phyloP scores from a whole-genome alignment of 495 filamentous ascomycete species.

The Podospora didyma region DNA sequence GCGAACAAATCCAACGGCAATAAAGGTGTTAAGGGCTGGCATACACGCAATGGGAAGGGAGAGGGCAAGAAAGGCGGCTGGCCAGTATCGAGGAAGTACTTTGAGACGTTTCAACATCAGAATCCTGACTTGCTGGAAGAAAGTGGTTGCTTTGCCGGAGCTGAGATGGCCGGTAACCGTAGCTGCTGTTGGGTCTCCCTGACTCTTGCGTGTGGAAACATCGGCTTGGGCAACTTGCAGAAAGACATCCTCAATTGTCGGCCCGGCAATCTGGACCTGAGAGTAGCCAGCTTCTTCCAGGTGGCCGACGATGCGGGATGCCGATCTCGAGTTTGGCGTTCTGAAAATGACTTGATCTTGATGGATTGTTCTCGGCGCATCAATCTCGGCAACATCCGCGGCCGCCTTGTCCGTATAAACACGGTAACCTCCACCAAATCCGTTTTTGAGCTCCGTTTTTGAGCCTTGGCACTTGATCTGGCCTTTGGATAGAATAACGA shows the following conservation, averaged over 20 bases:
- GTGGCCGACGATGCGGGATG: slow-evolving; percentile 55
- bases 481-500: slow-evolving; percentile 69
- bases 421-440: slow-evolving; percentile 67
- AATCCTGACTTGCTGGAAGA: slow-evolving; percentile 13
- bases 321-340: slow-evolving; percentile 55
- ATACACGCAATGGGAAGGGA: slow-evolving; percentile 18
- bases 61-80: slow-evolving; percentile 13
- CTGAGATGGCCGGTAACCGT: slow-evolving; percentile 7
- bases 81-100: slow-evolving; percentile 18
- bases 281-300: slow-evolving; percentile 56
- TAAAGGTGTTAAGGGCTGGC: slow-evolving; percentile 15
- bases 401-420: slow-evolving; percentile 57
- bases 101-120: slow-evolving; percentile 16
- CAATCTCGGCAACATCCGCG: slow-evolving; percentile 47
- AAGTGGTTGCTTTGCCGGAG: slow-evolving; percentile 11
- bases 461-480: slow-evolving; percentile 64
- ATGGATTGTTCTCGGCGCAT: slow-evolving; percentile 40
- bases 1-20: neutral
- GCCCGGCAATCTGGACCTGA: slow-evolving; percentile 69
- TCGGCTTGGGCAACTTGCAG: slow-evolving; percentile 68
- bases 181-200: neutral
- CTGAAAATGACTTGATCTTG: slow-evolving; percentile 67
- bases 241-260: slow-evolving; percentile 82
- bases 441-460: slow-evolving; percentile 64
- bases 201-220: slow-evolving; percentile 1